Percentiles rank a stretch among this genome's conserved stretches.
Conservation (phyloP, 129 eudicot genomes). For the Helichrysum umbraculigerum region DNA sequence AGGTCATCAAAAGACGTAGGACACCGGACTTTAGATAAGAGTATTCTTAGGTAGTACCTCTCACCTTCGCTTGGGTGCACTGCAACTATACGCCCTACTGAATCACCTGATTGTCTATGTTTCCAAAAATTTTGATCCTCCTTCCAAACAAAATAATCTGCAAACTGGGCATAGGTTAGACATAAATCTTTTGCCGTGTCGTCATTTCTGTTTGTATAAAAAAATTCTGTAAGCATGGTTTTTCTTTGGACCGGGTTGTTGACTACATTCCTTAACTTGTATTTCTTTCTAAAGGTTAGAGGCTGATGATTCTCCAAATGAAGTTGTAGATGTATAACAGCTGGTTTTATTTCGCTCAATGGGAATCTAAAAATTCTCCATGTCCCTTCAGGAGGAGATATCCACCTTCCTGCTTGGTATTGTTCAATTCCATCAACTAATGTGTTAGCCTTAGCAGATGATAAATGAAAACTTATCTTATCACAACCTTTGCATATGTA, state of each 20-base stretch:
- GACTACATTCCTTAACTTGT: neutral
- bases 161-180: neutral
- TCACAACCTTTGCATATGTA: conserved; percentile 34
- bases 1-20: neutral
- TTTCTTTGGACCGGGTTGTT: neutral
- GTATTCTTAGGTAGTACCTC: neutral
- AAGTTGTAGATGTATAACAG: neutral
- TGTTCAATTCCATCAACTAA: neutral
- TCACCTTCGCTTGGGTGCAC: neutral
- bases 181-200: neutral
- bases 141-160: conserved; percentile 6
- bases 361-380: neutral
- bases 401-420: neutral
- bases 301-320: conserved; percentile 4
- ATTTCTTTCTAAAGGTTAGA: neutral
- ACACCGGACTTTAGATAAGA: neutral
- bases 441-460: neutral
- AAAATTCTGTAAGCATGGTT: conserved; percentile 10
- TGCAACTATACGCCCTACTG: neutral
- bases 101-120: neutral
- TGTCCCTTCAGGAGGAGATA: neutral
- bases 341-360: neutral
- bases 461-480: neutral
- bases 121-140: neutral
- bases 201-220: neutral